Percentiles rank a stretch among this genome's conserved stretches.
Evolutionary conservation across 2,329 filamentous ascomycete genomes (phyloP).

Genomic region (Ophiostoma sp.): DNA sequence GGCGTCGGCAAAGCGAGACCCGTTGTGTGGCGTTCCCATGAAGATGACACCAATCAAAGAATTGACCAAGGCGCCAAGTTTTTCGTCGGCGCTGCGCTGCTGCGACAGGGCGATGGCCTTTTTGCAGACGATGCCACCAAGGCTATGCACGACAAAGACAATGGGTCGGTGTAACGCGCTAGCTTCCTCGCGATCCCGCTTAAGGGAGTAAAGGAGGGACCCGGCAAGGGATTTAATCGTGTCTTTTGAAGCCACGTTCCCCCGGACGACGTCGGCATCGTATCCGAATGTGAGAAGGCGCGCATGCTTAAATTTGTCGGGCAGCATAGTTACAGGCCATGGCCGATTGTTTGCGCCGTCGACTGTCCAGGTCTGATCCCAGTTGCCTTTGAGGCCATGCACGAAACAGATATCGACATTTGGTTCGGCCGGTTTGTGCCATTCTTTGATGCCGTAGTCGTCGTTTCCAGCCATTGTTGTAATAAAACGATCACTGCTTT

Average conservation of each 20-base stretch:
- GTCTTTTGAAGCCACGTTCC: not conserved
- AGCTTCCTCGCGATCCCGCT: not conserved
- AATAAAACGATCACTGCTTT: not conserved
- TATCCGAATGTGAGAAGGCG: conserved; percentile 34
- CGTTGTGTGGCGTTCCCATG: conserved; percentile 22
- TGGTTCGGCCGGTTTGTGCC: not conserved
- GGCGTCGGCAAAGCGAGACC: conserved; percentile 1
- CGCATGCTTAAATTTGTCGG: conserved; percentile 29
- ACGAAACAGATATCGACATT: conserved; percentile 33
- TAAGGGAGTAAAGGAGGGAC: not conserved
- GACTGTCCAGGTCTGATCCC: conserved; percentile 31
- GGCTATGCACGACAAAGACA: conserved; percentile 29
- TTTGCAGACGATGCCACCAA: conserved; percentile 30
- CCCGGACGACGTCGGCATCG: conserved; percentile 30
- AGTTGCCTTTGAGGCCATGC: conserved; percentile 34
- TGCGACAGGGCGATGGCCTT: conserved; percentile 14
- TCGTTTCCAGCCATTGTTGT: not conserved
- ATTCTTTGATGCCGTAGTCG: not conserved
- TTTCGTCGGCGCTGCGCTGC: not conserved
- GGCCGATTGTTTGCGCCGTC: conserved; percentile 24
- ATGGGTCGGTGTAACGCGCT: conserved; percentile 22
- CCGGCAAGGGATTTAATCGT: conserved; percentile 8
- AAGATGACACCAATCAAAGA: conserved; percentile 12
- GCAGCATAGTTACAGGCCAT: conserved; percentile 33
- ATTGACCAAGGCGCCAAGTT: not conserved